Conservation (phyloP, 192 early-diverging fungal genomes). For the Linnemannia zychae region DNA sequence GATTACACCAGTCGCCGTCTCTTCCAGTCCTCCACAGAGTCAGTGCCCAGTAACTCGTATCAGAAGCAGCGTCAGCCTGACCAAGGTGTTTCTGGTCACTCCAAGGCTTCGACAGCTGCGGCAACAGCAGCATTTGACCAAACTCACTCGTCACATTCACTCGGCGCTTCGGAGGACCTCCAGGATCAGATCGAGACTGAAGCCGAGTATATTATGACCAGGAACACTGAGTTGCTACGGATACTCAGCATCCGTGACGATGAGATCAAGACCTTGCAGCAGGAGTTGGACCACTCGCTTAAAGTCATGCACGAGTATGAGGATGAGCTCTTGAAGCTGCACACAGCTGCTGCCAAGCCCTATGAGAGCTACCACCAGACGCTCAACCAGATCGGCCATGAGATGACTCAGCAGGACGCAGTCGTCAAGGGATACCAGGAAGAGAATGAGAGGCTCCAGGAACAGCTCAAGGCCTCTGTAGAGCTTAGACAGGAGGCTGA, state of each 20-base stretch:
- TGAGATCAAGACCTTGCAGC: slow-evolving; percentile 27
- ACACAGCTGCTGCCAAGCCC: slow-evolving; percentile 31
- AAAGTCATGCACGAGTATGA: slow-evolving; percentile 35
- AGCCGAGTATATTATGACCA: slow-evolving; percentile 32
- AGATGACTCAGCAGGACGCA: slow-evolving; percentile 33
- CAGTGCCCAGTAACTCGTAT: not conserved
- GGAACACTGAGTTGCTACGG: slow-evolving; percentile 23
- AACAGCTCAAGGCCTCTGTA: slow-evolving; percentile 20
- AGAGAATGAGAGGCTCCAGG: slow-evolving; percentile 22
- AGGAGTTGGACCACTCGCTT: slow-evolving; percentile 25
- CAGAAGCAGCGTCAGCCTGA: slow-evolving; percentile 4
- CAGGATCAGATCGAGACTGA: slow-evolving; percentile 30
- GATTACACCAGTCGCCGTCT: slow-evolving; percentile 8
- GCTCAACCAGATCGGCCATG: slow-evolving; percentile 25
- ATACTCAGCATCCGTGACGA: slow-evolving; percentile 29
- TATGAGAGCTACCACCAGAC: slow-evolving; percentile 31
- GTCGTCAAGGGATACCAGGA: slow-evolving; percentile 29
- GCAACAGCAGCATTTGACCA: not conserved
- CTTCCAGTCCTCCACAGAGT: slow-evolving; percentile 14
- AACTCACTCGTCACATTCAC: slow-evolving; percentile 8
- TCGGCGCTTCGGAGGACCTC: slow-evolving; percentile 16
- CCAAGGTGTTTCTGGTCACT: not conserved
- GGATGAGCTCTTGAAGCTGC: slow-evolving; percentile 30
- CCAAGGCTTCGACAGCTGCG: not conserved
- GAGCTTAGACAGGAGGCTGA: slow-evolving; percentile 28